A percentile compares a stretch with the other conserved stretches of the same genome.
Evolutionary conservation across 441 rosid genomes (phyloP).

Genomic region (Erysimum cheiri): DNA sequence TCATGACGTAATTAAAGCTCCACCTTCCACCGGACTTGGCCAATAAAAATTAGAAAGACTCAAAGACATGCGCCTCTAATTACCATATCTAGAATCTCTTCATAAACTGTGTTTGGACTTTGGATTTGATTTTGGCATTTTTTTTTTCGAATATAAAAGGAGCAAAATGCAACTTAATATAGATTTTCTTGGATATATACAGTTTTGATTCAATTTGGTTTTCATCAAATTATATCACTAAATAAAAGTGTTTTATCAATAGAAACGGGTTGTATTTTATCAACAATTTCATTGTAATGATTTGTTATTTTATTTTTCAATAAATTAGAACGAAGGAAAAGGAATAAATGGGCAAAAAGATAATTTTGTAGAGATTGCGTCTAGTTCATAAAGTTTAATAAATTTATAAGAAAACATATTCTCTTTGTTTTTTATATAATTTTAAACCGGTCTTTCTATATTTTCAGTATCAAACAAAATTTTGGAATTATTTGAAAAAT

Average conservation of each 20-base stretch:
- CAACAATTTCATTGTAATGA: neutral
- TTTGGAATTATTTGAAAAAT: slow-evolving; percentile 5
- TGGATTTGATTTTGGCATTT: no score
- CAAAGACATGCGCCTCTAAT: neutral
- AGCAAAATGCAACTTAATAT: neutral
- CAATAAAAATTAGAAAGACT: neutral
- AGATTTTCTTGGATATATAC: neutral
- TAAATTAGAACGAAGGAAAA: neutral
- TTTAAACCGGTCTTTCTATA: neutral
- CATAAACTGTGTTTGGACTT: neutral
- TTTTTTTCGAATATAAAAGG: no score
- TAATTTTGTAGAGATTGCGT: slow-evolving; percentile 1
- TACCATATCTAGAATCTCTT: neutral
- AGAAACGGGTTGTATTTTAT: no score
- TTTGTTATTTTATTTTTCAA: neutral
- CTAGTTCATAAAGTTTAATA: neutral
- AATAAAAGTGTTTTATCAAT: no score
- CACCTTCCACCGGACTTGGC: slow-evolving; percentile 38
- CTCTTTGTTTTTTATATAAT: neutral
- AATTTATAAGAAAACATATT: neutral
- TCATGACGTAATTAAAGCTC: slow-evolving; percentile 33
- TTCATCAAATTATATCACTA: no score
- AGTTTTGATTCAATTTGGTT: no score
- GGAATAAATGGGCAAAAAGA: neutral
- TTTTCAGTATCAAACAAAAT: neutral